Conservation (phyloP, 75 land plant genomes). For the Larix kaempferi region DNA sequence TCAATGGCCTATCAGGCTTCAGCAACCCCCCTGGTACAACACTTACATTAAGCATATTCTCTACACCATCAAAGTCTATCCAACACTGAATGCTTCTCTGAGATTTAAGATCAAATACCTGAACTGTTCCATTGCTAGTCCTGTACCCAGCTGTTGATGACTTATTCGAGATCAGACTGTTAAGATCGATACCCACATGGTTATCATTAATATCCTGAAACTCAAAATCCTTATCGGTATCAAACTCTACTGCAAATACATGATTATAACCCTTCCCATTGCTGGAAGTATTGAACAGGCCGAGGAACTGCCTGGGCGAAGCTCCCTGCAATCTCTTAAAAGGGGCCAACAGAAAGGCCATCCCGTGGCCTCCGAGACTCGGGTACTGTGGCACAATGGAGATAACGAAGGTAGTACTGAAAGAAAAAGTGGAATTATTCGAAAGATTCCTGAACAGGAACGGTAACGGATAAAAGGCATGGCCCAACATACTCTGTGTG, state of each 20-base stretch:
- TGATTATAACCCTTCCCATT: constrained; percentile 36
- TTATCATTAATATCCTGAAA: constrained; percentile 51
- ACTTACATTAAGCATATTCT: constrained; percentile 9
- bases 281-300: constrained; percentile 44
- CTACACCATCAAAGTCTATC: constrained; percentile 19
- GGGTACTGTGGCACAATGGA: constrained; percentile 43
- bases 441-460: too few relatives aligned
- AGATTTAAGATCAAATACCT: constrained; percentile 13
- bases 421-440: constrained; percentile 20
- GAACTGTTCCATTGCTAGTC: background rate
- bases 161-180: constrained; percentile 31
- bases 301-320: constrained; percentile 43
- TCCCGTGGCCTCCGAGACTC: constrained; percentile 55
- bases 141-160: constrained; percentile 30
- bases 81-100: constrained; percentile 19
- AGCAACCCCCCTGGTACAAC: constrained; percentile 1
- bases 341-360: constrained; percentile 57
- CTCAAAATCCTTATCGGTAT: constrained; percentile 44
- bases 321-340: constrained; percentile 19
- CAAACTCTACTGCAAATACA: constrained; percentile 64
- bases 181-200: constrained; percentile 66
- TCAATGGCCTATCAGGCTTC: constrained; percentile 16
- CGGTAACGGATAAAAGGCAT: constrained; percentile 29
- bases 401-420: constrained; percentile 55
- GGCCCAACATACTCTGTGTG: constrained; percentile 20